Percentiles rank a stretch among this genome's conserved stretches.
Conservation (phyloP, 768 basidiomycete genomes). For the Trichaptum fuscoviolaceum region DNA sequence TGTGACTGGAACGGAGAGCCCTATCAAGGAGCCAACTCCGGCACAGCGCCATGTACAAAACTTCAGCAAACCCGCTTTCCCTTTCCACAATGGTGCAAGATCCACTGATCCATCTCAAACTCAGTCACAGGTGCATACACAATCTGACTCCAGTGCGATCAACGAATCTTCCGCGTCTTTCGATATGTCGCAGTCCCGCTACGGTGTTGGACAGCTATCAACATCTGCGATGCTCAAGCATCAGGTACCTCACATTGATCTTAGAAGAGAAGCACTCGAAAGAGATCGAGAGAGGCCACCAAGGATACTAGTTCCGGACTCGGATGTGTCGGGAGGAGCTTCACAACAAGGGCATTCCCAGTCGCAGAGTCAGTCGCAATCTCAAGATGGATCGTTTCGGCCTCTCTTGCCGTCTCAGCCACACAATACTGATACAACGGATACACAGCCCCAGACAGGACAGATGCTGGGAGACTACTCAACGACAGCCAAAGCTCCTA, state of each 20-base stretch:
- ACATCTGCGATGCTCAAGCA: neutral
- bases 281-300: neutral
- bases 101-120: neutral
- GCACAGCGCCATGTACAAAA: neutral
- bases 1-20: neutral
- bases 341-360: slow-evolving; percentile 1
- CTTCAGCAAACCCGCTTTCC: neutral
- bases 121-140: neutral
- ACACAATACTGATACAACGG: neutral
- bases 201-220: neutral
- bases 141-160: neutral
- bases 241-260: neutral
- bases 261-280: neutral
- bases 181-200: neutral
- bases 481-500: neutral
- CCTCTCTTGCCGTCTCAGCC: neutral
- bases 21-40: neutral
- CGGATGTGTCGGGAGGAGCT: neutral
- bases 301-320: neutral
- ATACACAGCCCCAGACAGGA: neutral
- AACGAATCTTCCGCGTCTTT: neutral
- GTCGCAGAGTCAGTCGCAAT: slow-evolving; percentile 1
- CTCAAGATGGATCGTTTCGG: neutral
- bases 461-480: neutral
- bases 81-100: neutral